Percentiles rank a stretch among this genome's conserved stretches.
Conservation (phyloP, 139 green algal genomes). For the Coccomyxa sp. region DNA sequence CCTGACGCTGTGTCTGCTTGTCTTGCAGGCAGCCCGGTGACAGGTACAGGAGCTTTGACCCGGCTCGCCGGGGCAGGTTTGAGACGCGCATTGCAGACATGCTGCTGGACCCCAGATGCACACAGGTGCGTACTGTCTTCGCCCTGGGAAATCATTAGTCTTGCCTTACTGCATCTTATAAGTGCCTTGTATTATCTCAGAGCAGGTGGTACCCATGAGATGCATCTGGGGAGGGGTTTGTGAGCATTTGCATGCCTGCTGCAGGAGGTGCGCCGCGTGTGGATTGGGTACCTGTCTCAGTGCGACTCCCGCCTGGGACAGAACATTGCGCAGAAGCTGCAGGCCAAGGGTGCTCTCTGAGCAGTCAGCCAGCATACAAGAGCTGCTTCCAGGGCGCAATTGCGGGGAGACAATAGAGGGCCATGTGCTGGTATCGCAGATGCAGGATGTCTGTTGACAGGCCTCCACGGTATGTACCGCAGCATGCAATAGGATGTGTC, state of each 20-base stretch:
- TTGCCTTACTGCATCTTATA: not conserved
- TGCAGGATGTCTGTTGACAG: too few species aligned
- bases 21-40: slow-evolving; percentile 48
- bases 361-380: too few species aligned
- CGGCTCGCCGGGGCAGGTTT: slow-evolving; percentile 77
- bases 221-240: too few species aligned
- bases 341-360: slow-evolving; percentile 15
- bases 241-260: not conserved
- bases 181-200: not conserved
- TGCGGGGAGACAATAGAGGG: too few species aligned
- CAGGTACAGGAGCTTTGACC: slow-evolving; percentile 71
- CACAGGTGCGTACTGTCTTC: slow-evolving; percentile 5
- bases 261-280: slow-evolving; percentile 77
- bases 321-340: slow-evolving; percentile 71
- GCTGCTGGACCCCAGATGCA: slow-evolving; percentile 63
- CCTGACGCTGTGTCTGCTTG: too few species aligned
- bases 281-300: slow-evolving; percentile 92
- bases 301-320: slow-evolving; percentile 68
- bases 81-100: slow-evolving; percentile 64
- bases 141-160: not conserved
- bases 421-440: too few species aligned
- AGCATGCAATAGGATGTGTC: too few species aligned
- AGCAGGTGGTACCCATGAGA: not conserved
- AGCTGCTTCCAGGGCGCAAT: too few species aligned
- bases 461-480: too few species aligned